Base-by-base conservation (phyloP, 257 asterid genomes). In the Gentiana dahurica region DNA sequence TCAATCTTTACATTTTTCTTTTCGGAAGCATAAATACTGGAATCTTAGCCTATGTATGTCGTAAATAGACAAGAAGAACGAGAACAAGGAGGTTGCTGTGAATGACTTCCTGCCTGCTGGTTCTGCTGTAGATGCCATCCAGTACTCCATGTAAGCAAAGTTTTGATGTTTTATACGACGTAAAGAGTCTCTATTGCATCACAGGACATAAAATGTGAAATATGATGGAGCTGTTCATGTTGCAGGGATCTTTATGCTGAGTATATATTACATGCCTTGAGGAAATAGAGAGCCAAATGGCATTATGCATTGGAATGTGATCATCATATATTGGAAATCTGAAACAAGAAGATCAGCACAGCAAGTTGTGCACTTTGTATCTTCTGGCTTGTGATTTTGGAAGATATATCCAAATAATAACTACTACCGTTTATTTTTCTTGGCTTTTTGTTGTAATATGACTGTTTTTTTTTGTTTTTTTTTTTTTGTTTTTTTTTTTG, bases 181-280 rank as follows among this genome's bases (percentile, higher is more conserved):
- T 12, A 10, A 34, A 7, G 4, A 36, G 15, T 41, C 2, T 10
- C 46, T 5, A 5, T 3, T 13, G 12, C 6, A 12, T 58, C 15
- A 24, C 24, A 24, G 32, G 8, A 2, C 10, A 36, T 35, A 38
- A 34, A 39, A 12, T 37, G 33, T 49, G 9, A 8, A 2, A 45
- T 5, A 13, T 12, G 13, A 2, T 55, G 55, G 36, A 15, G 15
- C 51, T 60, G 34, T 32, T 76, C 35, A 69, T 41, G 36, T 58
- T 68, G 53, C 83, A 86, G 95, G 94, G 86, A 83, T 68, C 75
- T 86, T 47, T 86, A 86, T 45, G 94, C 84, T 64, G 77, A 89
- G 62, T 86, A 86, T 76, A 86, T 86, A 35, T 83, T 81, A 47
- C 90, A 83, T 51, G 70, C 71, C 81, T 71, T 86, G 79, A 79